These are phyloP conservation scores for Didymella lethalis DNA, from an alignment of 2,329 filamentous ascomycete genomes.

Conservation along the genomic window DNA sequence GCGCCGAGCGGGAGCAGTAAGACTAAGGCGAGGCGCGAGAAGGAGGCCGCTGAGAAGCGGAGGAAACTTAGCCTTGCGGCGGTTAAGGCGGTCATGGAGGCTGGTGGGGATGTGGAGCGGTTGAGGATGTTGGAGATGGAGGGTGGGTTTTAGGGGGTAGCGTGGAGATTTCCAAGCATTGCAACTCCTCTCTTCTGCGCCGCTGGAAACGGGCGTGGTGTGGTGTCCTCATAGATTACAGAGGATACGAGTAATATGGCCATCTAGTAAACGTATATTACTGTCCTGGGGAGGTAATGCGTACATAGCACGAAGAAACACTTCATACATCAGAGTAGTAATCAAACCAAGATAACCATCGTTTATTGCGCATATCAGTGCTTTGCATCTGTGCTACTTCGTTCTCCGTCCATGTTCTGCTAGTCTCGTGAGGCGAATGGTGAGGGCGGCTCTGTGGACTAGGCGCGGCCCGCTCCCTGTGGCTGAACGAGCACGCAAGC, in stretches of 20 bases:
- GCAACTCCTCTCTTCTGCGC: too few species aligned
- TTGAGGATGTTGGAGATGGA: slow-evolving; percentile 51
- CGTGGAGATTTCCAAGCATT: too few species aligned
- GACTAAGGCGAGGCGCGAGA: slow-evolving; percentile 91
- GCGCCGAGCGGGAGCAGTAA: slow-evolving; percentile 91
- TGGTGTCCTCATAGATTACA: slow-evolving; percentile 9
- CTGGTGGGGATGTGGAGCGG: slow-evolving; percentile 68
- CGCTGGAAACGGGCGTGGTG: too few species aligned
- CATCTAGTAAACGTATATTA: slow-evolving; percentile 11
- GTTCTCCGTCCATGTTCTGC: neutral
- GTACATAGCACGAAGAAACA: slow-evolving; percentile 19
- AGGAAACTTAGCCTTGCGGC: slow-evolving; percentile 73
- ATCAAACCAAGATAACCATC: slow-evolving; percentile 3
- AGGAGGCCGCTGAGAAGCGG: slow-evolving; percentile 82
- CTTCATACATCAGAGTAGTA: slow-evolving; percentile 9
- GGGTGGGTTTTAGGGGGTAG: neutral
- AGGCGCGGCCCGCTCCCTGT: slow-evolving; percentile 5
- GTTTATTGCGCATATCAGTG: neutral
- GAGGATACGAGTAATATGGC: neutral
- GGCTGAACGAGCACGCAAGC: neutral
- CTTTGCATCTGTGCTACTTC: neutral
- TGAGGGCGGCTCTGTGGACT: neutral
- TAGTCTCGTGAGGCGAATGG: neutral
- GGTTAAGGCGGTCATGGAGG: slow-evolving; percentile 72
- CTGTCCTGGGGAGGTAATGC: slow-evolving; percentile 26